Conservation (phyloP, 768 basidiomycete genomes). For the Boletales sp. region DNA sequence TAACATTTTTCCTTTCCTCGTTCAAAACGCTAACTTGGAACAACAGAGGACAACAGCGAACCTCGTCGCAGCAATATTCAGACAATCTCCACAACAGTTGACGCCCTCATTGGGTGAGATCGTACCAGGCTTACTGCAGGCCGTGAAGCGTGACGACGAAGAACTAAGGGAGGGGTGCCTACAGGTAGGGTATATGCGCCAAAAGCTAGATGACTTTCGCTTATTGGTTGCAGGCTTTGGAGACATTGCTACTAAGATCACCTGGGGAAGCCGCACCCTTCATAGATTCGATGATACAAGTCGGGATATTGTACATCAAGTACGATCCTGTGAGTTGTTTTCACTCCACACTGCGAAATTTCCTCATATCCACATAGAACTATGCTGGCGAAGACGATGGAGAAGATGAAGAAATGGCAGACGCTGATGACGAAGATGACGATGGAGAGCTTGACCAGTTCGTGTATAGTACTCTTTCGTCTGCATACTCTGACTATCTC, state of each 20-base stretch:
- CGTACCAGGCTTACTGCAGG: constrained; percentile 68
- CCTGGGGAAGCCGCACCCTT: constrained; percentile 79
- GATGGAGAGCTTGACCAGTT: constrained; percentile 80
- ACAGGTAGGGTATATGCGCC: constrained; percentile 45
- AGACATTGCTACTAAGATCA: constrained; percentile 79
- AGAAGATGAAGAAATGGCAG: constrained; percentile 59
- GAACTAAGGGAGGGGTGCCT: constrained; percentile 79
- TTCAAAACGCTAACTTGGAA: constrained; percentile 50
- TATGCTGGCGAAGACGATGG: constrained; percentile 71
- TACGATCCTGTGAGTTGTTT: constrained; percentile 73
- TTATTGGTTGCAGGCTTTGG: constrained; percentile 55
- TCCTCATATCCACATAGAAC: constrained; percentile 46
- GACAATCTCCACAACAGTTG: constrained; percentile 67
- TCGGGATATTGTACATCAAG: constrained; percentile 77
- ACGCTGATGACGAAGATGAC: constrained; percentile 70
- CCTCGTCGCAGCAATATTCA: constrained; percentile 75
- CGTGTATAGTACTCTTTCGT: constrained; percentile 21
- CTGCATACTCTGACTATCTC: background rate
- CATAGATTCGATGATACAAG: constrained; percentile 62
- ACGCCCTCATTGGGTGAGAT: constrained; percentile 57
- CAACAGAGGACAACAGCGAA: constrained; percentile 77
- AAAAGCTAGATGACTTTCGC: background rate
- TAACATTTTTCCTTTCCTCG: constrained; percentile 59
- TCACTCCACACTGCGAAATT: background rate
- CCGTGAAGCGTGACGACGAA: constrained; percentile 72